phyloP scores from a whole-genome alignment of 2,329 filamentous ascomycete species.

The Ophiostoma novo-ulmi region DNA sequence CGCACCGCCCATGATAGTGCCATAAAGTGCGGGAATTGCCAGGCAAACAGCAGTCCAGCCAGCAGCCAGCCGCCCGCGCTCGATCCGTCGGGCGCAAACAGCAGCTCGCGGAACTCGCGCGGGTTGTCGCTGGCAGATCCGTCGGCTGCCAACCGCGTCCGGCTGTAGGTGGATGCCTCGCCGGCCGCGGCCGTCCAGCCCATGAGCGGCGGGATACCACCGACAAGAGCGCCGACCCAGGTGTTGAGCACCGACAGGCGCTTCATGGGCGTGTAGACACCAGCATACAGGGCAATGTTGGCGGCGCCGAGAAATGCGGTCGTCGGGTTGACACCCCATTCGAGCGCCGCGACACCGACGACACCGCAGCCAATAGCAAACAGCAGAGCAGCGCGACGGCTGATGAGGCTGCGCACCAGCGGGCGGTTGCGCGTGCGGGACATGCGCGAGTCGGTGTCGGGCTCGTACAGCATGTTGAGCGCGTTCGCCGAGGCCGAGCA shows the following conservation, averaged over 20 bases:
- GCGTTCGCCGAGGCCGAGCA: conserved; percentile 90
- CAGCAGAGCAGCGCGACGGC: conserved; percentile 61
- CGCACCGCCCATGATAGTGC: conserved; percentile 82
- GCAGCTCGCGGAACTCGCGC: conserved; percentile 52
- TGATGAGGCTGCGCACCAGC: conserved; percentile 75
- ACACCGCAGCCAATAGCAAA: conserved; percentile 74
- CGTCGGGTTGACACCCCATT: conserved; percentile 89
- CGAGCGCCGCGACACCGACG: conserved; percentile 66
- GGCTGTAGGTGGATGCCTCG: conserved; percentile 42
- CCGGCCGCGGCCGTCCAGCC: conserved; percentile 94
- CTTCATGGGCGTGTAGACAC: conserved; percentile 89
- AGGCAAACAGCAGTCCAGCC: conserved; percentile 78
- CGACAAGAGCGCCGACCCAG: conserved; percentile 89
- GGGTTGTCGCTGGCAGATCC: conserved; percentile 55
- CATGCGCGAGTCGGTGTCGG: conserved; percentile 86
- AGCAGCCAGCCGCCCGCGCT: conserved; percentile 81
- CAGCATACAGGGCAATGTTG: conserved; percentile 88
- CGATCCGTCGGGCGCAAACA: conserved; percentile 60
- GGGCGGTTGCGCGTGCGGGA: conserved; percentile 85
- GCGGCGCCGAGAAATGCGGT: conserved; percentile 76
- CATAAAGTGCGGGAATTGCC: conserved; percentile 99
- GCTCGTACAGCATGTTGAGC: conserved; percentile 96
- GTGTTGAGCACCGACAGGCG: conserved; percentile 82
- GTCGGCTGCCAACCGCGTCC: not conserved
- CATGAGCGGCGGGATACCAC: conserved; percentile 93